Percentiles rank a stretch among this genome's conserved stretches.
phyloP scores from a whole-genome alignment of 176 grass and related monocot genomes.

The Zoysia japonica region DNA sequence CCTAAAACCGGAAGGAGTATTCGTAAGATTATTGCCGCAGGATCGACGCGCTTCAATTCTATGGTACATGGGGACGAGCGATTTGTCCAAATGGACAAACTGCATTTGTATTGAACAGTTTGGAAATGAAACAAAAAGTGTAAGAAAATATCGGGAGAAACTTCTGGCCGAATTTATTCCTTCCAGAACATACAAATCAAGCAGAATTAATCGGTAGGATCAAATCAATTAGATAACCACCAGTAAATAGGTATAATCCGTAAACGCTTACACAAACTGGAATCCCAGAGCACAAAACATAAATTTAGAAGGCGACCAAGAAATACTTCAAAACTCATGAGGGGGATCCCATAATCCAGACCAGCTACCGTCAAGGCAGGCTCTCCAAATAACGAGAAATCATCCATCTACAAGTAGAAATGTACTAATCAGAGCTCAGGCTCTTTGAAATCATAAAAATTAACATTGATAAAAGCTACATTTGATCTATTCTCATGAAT shows the following conservation, averaged over 20 bases:
- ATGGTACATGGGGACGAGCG: no score
- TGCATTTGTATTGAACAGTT: no score
- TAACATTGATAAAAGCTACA: constrained; percentile 17
- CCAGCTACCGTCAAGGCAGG: constrained; percentile 51
- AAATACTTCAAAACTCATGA: constrained; percentile 37
- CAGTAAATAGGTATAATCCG: background rate
- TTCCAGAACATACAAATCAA: background rate
- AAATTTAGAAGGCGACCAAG: constrained; percentile 15
- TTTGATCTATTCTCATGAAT: constrained; percentile 24
- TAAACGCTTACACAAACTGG: background rate
- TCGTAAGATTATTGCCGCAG: no score
- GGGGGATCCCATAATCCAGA: constrained; percentile 34
- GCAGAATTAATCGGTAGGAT: background rate
- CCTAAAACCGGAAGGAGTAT: no score
- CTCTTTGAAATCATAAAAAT: constrained; percentile 31
- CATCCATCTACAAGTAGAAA: constrained; percentile 96
- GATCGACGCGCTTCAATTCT: no score
- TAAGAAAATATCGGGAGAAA: background rate
- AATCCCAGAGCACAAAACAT: constrained; percentile 36
- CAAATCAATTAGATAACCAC: background rate
- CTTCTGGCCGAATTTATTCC: constrained; percentile 19
- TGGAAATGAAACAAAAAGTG: no score
- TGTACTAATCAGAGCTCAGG: constrained; percentile 50
- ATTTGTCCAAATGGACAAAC: no score
- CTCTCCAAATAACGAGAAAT: constrained; percentile 45